These are phyloP conservation scores for Trichophyton verrucosum DNA, from an alignment of 2,329 filamentous ascomycete species.

Conservation along the genomic window DNA sequence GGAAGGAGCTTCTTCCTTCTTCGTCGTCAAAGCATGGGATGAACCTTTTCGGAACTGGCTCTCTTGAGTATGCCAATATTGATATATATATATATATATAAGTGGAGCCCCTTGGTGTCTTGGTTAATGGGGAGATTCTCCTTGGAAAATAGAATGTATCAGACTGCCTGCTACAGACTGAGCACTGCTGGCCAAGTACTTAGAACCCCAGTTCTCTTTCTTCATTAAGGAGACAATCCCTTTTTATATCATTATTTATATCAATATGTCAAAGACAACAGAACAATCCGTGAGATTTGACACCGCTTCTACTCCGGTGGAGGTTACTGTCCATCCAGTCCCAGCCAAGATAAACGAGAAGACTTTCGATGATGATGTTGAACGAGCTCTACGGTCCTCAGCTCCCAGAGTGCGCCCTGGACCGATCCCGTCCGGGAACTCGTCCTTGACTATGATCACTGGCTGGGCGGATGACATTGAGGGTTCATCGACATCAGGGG, in stretches of 20 bases:
- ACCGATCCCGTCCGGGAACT: slow-evolving; percentile 9
- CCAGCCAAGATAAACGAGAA: not conserved
- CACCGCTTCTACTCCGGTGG: not conserved
- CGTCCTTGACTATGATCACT: slow-evolving; percentile 12
- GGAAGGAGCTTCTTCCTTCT: slow-evolving; percentile 1
- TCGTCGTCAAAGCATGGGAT: not conserved
- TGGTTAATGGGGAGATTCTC: not conserved
- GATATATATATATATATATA: not conserved
- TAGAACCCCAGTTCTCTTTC: not conserved
- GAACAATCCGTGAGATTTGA: slow-evolving; percentile 6
- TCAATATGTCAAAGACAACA: not conserved
- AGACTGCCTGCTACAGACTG: not conserved
- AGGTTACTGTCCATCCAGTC: not conserved
- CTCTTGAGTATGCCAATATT: not conserved
- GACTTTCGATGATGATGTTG: slow-evolving; percentile 2
- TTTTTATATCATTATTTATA: not conserved
- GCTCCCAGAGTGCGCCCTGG: not conserved
- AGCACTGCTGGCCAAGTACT: not conserved
- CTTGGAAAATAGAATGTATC: not conserved
- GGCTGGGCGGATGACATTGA: slow-evolving; percentile 4
- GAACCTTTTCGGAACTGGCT: not conserved
- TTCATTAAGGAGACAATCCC: not conserved
- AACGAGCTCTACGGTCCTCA: not conserved
- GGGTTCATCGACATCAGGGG: not conserved
- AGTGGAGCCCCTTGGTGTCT: not conserved